Base-by-base conservation (phyloP, 495 filamentous ascomycete genomes). In the Clavariopsis aquatica region DNA sequence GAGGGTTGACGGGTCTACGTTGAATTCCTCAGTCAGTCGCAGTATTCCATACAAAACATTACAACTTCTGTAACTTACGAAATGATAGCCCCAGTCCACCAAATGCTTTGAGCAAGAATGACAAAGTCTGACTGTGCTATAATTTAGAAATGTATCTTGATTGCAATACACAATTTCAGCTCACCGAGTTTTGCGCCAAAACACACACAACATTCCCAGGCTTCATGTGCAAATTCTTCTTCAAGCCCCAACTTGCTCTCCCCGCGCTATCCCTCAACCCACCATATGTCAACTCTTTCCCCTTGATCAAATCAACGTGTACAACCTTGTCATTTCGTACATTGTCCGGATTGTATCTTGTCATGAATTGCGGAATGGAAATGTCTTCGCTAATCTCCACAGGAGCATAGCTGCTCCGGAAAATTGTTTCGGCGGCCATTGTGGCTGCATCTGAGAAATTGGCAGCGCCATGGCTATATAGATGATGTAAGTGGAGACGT, bases 261-360 rank as follows among this genome's bases (percentile, higher is more conserved):
- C 31, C 59, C 43, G 59, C 59, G 12, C 22, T 52, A 17, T 63
- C 54, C 27, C 65, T 38, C 12, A 68, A 26, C 12, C 59, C 60
- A 15, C 59, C 58, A 49, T 68, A 63, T 34, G 65, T 63, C 17
- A 68, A 20, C 27, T 54, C 41, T 29, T 49, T 52, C 28, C 60
- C 59, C 36, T 20, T 52, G 13, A 52, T 8, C 22, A 52, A n/a
- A 43, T 68, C 65, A 19, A 62, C 65, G 31, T 53, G 49, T 23
- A 68, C 53, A 23, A 68, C 53, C 28, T 68, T 68, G 41, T 62
- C 52, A n/a, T 43, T 1, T 17, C 13, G n/a, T 6, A 63, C 57
- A 43, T 62, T 52, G 26, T 68, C 59, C 15, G 65, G 65, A 34
- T 68, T 68, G 46, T 68, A 68, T 52, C 43, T 17, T 10, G 43